Evolutionary conservation across 345 rosid genomes (phyloP).

Genomic region (Angophora floribunda): DNA sequence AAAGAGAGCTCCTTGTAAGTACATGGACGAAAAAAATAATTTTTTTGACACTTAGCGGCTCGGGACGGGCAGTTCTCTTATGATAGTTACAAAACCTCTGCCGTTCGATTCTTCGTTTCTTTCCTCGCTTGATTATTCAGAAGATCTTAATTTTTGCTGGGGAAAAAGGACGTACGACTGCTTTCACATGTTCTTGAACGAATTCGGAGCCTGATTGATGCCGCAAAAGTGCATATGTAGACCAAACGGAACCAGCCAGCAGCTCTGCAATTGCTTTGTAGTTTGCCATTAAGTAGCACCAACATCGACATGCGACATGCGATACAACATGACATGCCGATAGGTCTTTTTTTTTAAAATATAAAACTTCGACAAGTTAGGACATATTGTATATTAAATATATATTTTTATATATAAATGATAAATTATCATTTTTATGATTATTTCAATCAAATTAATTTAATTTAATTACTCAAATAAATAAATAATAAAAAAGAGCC

Average conservation of each 20-base stretch:
- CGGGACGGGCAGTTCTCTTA: not conserved
- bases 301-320: too few relatives aligned
- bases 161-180: not conserved
- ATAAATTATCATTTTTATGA: too few relatives aligned
- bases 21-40: not conserved
- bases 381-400: too few relatives aligned
- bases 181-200: not conserved
- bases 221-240: not conserved
- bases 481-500: too few relatives aligned
- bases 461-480: too few relatives aligned
- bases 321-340: too few relatives aligned
- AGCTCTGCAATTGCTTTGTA: not conserved
- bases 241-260: not conserved
- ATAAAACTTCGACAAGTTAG: too few relatives aligned
- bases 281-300: too few relatives aligned
- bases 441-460: too few relatives aligned
- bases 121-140: not conserved
- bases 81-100: not conserved
- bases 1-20: not conserved
- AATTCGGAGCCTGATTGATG: not conserved
- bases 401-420: too few relatives aligned
- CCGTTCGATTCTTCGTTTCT: too few relatives aligned
- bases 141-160: not conserved
- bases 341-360: too few relatives aligned
- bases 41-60: not conserved